Evolutionary conservation across 2,329 filamentous ascomycete genomes (phyloP), one percentile per base, ranked within the genome.

Genomic region (Corynespora cassiicola): DNA sequence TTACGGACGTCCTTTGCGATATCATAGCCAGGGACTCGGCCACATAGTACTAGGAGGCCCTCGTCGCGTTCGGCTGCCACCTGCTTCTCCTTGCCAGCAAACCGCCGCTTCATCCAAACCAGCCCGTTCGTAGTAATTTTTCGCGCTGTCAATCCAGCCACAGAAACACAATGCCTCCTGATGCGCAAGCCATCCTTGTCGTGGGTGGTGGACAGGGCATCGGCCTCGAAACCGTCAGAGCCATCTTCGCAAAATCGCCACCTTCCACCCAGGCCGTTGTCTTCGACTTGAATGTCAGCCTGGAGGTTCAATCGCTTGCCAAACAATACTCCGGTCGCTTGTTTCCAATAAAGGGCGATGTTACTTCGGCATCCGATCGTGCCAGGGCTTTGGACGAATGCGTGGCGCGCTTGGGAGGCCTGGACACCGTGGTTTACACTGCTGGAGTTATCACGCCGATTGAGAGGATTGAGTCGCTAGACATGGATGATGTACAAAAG

Each of bases 131-230:
- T n/a, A n/a, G n/a, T n/a, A n/a, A n/a, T n/a, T n/a, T 3, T 25
- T 21, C 20, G 27, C 20, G 14, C 14, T 4, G 17, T 32, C 3
- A 24, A 34, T 15, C 20, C 27, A 23, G 28, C 5, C 20, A 6
- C 15, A n/a, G 17, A n/a, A 8, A 12, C 10, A 26, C 27, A 30
- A 19, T 8, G 12, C n/a, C 14, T n/a, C 16, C 27, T 7, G 15
- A 41, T 27, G 15, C 32, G 9, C 54, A 60, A 42, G 37, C 46
- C 26, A 54, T 58, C 21, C 47, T 58, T 24, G 41, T 61, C 16
- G 52, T 61, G 14, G 56, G 56, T 30, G 56, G 56, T 21, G 53
- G 49, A 11, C 33, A 42, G 23, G 56, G 56, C 32, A 58, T 58
- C 24, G 55, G 56, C 16, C 47, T 50, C 31, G 37, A 52, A 21